These are phyloP conservation scores for Sphenostylis stenocarpa DNA, from an alignment of 306 rosid genomes.

Conservation along the genomic window DNA sequence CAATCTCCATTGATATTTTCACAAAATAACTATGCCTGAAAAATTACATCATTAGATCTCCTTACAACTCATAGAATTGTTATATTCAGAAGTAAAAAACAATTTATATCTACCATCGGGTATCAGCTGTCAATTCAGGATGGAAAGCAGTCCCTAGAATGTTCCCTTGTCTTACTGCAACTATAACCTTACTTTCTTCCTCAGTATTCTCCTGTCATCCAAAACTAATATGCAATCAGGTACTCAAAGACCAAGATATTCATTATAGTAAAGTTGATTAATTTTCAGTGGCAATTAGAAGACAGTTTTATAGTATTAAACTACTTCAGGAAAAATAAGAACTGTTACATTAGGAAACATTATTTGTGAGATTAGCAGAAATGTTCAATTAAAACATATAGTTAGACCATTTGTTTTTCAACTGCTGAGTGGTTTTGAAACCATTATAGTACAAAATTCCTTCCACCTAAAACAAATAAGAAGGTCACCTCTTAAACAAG, in stretches of 20 bases:
- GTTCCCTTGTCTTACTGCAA: slow-evolving; percentile 90
- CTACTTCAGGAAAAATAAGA: background rate
- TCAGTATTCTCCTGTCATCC: slow-evolving; percentile 56
- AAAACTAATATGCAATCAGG: slow-evolving; percentile 24
- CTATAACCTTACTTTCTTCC: slow-evolving; percentile 66
- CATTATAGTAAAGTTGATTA: slow-evolving; percentile 4
- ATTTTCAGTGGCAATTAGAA: background rate
- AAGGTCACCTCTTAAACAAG: background rate
- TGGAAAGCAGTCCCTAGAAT: slow-evolving; percentile 91
- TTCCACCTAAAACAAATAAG: background rate
- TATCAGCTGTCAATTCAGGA: slow-evolving; percentile 95
- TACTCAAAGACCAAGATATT: background rate
- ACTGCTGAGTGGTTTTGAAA: background rate
- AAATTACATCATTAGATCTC: slow-evolving; percentile 30
- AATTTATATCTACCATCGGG: slow-evolving; percentile 64
- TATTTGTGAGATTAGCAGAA: background rate
- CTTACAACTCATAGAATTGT: background rate
- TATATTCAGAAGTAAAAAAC: slow-evolving; percentile 1
- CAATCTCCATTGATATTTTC: slow-evolving; percentile 59
- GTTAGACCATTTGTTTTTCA: background rate
- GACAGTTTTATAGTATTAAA: background rate
- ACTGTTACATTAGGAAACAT: background rate
- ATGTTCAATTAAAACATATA: no score
- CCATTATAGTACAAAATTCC: slow-evolving; percentile 1
- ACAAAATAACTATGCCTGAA: slow-evolving; percentile 96